Evolutionary conservation across 2,329 filamentous ascomycete species (phyloP), one percentile per base, ranked within the genome.

Genomic region (Thielaviopsis populi): DNA sequence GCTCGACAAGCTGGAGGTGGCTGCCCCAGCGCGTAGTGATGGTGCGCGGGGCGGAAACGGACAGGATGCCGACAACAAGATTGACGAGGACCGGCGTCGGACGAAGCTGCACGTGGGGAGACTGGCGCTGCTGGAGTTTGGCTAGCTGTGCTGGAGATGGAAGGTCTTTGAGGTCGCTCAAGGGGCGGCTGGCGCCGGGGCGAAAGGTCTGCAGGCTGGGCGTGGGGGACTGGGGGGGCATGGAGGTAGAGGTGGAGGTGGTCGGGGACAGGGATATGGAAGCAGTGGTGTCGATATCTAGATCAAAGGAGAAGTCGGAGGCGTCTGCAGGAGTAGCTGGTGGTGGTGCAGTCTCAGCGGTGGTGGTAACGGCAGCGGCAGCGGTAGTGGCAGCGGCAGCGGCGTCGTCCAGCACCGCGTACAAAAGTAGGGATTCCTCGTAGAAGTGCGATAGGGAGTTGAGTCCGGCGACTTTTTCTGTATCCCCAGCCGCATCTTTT

Each of bases 21-120:
- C 75, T 74, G 30, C 85, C 82, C 75, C 81, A 85, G 46, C 82
- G 79, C 0, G 91, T 89, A 37, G 77, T 81, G 22, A 96, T 83
- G 1, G 79, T 79, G 27, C 88, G 83, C 0, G 87, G 79, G 43
- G 84, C 79, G 0, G 86, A 80, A 59, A 90, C 79, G 13, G 86
- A 84, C 67, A 95, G 85, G 58, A 96, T 78, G 2, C 86, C 89
- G 11, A 85, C 88, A n/a, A 96, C 80, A 5, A 96, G 73, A 71
- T 91, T 90, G 30, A 91, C 82, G 0, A 89, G 91, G 71, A 91
- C 22, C 19, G 30, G 24, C 8, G 13, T 30, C 19, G 27, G 19
- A 13, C 30, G 30, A 8, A 13, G 48, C 33, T 13, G 40, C 33
- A 33, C 22, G n/a, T 5, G 40, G 59, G 11, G 13, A 41, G 30